phyloP scores from a whole-genome alignment of 345 rosid species.

The Noccaea bulbosa region DNA sequence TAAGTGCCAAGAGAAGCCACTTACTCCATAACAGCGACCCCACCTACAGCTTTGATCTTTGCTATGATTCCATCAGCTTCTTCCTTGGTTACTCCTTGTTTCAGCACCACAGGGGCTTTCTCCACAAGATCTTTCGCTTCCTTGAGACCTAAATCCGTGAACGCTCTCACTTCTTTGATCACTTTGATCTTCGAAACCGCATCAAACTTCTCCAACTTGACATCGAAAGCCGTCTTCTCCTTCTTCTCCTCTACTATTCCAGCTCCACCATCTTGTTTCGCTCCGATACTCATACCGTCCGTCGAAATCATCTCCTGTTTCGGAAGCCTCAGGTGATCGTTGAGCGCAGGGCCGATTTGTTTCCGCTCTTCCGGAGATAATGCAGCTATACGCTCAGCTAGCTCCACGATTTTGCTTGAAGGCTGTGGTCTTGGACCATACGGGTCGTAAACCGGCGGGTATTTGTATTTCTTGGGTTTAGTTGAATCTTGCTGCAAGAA shows the following conservation, averaged over 20 bases:
- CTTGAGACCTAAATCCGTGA: constrained; percentile 45
- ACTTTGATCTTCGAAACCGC: constrained; percentile 42
- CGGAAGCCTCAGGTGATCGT: constrained; percentile 44
- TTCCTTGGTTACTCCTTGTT: constrained; percentile 48
- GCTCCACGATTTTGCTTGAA: constrained; percentile 42
- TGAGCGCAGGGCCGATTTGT: constrained; percentile 45
- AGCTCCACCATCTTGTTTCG: constrained; percentile 38
- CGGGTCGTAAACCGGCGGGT: constrained; percentile 44
- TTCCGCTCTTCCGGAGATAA: constrained; percentile 41
- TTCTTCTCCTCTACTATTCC: constrained; percentile 42
- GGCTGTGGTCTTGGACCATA: constrained; percentile 48
- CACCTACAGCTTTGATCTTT: constrained; percentile 48
- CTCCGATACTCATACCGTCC: constrained; percentile 36
- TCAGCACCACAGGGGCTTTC: constrained; percentile 39
- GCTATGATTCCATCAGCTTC: constrained; percentile 44
- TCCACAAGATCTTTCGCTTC: constrained; percentile 50
- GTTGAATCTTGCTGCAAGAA: constrained; percentile 42
- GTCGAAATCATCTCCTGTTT: constrained; percentile 39
- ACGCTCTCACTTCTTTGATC: constrained; percentile 46
- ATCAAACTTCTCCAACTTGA: constrained; percentile 47
- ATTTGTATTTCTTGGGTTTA: constrained; percentile 44
- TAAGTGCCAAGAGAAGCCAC: constrained; percentile 13
- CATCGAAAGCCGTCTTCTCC: constrained; percentile 47
- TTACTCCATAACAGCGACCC: constrained; percentile 46
- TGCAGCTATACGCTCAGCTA: constrained; percentile 46